Evolutionary conservation across 148 eudicot genomes (phyloP), one percentile per base, ranked within the genome.

Genomic region (Silene latifolia): DNA sequence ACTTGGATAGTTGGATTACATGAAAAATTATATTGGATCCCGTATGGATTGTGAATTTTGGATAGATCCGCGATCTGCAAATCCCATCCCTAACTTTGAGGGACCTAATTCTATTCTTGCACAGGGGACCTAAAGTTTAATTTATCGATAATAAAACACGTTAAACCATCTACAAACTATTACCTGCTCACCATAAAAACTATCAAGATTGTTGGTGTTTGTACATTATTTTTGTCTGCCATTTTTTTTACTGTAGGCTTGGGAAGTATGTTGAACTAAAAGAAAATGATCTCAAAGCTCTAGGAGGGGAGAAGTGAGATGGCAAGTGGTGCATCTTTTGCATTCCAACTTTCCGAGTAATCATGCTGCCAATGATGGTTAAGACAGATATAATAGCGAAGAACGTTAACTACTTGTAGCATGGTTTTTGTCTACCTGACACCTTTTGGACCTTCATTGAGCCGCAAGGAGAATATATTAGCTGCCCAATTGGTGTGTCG

Each of bases 231-330:
- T n/a, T 53, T 59, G 32, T 66, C 63, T 48, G 19, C 58, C 24
- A 18, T 67, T 12, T 44, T 51, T n/a, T 76, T 3, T 73, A 27
- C 67, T 72, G 81, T 82, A 92, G 96, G 85, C 81, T 89, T 23
- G 98, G 98, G 29, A 92, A 90, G 85, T 85, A 87, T 35, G 58
- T 83, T 74, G 90, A 92, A 84, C 78, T 92, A 58, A 90, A 81
- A 72, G 86, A 67, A 72, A 80, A 89, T 63, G 87, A 86, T 76
- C 88, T 92, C 51, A 83, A 81, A 83, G 88, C 96, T 63, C 80
- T 90, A 23, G 98, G 93, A 74, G 86, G 87, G 91, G 88, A 86
- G 74, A 85, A 83, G 54, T 84, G 71, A 86, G 65, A 48, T 63
- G 73, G 23, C 15, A 74, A 63, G 68, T 27, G 24, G 60, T 64